Conservation (phyloP, 192 early-diverging fungal genomes). For the Mortierella alpina region DNA sequence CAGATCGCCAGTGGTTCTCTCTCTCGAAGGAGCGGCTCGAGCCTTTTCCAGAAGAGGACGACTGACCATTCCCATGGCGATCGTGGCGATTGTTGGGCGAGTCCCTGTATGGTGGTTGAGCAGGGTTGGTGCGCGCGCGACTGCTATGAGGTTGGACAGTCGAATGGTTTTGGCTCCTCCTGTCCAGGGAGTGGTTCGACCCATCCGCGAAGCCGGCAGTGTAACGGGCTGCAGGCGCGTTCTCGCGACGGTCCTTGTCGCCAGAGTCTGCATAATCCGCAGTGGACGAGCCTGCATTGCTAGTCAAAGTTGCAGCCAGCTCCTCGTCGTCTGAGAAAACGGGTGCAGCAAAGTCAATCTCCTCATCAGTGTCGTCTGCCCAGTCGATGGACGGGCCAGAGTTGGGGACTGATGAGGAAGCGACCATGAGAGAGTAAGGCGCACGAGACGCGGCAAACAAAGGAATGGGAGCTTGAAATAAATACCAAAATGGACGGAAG, state of each 20-base stretch:
- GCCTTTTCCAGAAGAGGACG: background rate
- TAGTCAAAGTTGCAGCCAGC: constrained; percentile 11
- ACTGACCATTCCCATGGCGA: background rate
- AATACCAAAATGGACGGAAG: too few species aligned
- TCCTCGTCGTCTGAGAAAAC: constrained; percentile 54
- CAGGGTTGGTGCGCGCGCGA: constrained; percentile 11
- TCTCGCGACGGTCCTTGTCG: background rate
- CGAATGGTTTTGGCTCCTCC: constrained; percentile 33
- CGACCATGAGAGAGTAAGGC: constrained; percentile 12
- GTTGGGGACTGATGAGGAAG: constrained; percentile 24
- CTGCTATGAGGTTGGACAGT: constrained; percentile 25
- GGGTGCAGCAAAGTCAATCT: constrained; percentile 50
- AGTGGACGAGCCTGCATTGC: background rate
- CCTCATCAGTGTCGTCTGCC: constrained; percentile 50
- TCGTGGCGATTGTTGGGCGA: constrained; percentile 4
- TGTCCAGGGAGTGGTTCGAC: constrained; percentile 32
- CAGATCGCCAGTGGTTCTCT: constrained; percentile 8
- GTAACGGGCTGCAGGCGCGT: constrained; percentile 9
- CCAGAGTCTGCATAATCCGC: background rate
- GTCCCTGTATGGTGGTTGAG: constrained; percentile 6
- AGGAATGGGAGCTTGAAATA: too few species aligned
- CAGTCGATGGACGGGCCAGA: constrained; percentile 30
- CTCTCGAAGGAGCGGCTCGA: background rate
- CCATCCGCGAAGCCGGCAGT: constrained; percentile 40
- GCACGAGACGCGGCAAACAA: too few species aligned